phyloP scores from a whole-genome alignment of 2,329 filamentous ascomycete genomes.

The Corniculantispora saksenae region DNA sequence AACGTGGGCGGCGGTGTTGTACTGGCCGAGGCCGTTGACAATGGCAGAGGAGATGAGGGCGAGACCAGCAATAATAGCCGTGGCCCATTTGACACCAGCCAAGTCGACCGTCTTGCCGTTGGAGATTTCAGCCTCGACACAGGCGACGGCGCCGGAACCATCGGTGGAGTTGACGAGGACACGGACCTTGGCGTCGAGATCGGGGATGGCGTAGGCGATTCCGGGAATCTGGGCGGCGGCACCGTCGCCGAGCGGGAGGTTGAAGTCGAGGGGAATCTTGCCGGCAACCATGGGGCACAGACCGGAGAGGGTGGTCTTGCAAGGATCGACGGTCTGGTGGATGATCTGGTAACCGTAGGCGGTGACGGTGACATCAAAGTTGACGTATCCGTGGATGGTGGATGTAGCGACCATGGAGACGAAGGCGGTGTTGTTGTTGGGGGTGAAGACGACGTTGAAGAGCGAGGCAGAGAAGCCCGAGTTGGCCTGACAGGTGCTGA shows the following conservation, averaged over 20 bases:
- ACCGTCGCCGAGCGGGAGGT: conserved; percentile 58
- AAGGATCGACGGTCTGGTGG: conserved; percentile 71
- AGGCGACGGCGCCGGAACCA: conserved; percentile 68
- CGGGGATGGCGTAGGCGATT: conserved; percentile 87
- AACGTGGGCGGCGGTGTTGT: conserved; percentile 91
- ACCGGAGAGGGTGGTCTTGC: conserved; percentile 66
- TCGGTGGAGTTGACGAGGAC: conserved; percentile 76
- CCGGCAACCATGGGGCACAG: conserved; percentile 91
- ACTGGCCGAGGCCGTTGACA: conserved; percentile 86
- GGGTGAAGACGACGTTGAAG: conserved; percentile 82
- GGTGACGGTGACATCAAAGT: conserved; percentile 72
- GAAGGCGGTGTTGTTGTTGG: conserved; percentile 69
- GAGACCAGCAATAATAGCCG: conserved; percentile 82
- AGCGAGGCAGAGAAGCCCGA: conserved; percentile 84
- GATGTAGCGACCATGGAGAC: conserved; percentile 81
- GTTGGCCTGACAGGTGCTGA: conserved; percentile 82
- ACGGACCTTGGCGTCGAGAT: conserved; percentile 82
- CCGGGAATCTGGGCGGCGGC: conserved; percentile 70
- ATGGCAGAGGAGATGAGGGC: conserved; percentile 84
- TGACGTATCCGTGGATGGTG: conserved; percentile 77
- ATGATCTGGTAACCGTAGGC: conserved; percentile 82
- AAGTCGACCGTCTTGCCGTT: conserved; percentile 93
- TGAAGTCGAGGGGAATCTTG: conserved; percentile 74
- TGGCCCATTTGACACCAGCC: conserved; percentile 83
- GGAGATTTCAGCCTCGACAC: conserved; percentile 82